Evolutionary conservation across 768 basidiomycete species (phyloP).

Genomic region (Suillus ampliporus): DNA sequence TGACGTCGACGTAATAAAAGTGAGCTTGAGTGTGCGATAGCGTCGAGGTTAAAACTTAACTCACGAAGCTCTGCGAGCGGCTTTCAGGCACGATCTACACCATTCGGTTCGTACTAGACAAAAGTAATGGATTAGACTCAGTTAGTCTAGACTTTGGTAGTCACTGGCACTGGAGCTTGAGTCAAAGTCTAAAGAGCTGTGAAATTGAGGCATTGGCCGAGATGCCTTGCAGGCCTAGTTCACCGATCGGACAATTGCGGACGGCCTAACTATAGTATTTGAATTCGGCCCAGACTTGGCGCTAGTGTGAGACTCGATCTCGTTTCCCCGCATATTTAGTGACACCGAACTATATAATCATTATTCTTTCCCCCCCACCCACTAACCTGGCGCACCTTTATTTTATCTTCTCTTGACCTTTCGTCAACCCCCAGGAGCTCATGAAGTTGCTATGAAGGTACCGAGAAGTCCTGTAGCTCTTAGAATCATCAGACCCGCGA

Average conservation of each 20-base stretch:
- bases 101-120: no score
- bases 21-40: neutral
- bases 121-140: no score
- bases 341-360: no score
- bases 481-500: constrained; percentile 14
- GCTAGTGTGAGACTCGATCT: constrained; percentile 14
- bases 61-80: constrained; percentile 1
- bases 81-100: neutral
- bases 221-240: no score
- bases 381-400: constrained; percentile 9
- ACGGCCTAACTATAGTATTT: no score
- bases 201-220: no score
- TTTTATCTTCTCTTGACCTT: constrained; percentile 15
- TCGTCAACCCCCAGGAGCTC: neutral
- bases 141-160: no score
- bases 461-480: constrained; percentile 2
- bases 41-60: constrained; percentile 3
- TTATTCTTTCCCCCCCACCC: neutral
- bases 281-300: neutral
- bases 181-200: no score
- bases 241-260: no score
- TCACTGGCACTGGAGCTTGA: no score
- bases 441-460: constrained; percentile 18
- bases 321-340: constrained; percentile 18
- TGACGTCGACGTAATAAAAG: constrained; percentile 1